Percentiles rank a stretch among this genome's conserved stretches.
Evolutionary conservation across 495 filamentous ascomycete genomes (phyloP).

Genomic region (Daldinia vernicosa): DNA sequence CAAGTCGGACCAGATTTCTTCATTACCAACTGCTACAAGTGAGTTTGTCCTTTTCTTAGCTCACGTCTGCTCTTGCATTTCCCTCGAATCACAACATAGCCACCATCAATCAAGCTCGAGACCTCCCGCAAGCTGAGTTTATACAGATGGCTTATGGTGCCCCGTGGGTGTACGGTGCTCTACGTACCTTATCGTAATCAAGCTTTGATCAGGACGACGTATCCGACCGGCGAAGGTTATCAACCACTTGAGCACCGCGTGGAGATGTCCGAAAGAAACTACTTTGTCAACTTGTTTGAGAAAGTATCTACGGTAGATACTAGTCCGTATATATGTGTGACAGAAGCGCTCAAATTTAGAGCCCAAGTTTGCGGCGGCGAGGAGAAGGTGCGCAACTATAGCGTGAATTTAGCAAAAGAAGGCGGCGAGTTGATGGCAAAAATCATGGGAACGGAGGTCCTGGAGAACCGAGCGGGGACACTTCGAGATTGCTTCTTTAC

Average conservation of each 20-base stretch:
- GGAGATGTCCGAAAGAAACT: conserved; percentile 25
- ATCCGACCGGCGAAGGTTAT: conserved; percentile 74
- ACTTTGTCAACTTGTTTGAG: conserved; percentile 73
- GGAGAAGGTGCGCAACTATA: conserved; percentile 68
- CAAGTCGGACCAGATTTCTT: conserved; percentile 76
- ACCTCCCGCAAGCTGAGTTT: conserved; percentile 66
- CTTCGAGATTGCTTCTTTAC: conserved; percentile 58
- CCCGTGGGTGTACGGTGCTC: conserved; percentile 77
- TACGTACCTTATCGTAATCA: conserved; percentile 80
- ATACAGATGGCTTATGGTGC: conserved; percentile 81
- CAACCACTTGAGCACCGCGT: conserved; percentile 29
- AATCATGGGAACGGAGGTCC: conserved; percentile 71
- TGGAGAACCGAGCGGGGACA: conserved; percentile 60
- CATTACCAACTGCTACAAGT: conserved; percentile 83
- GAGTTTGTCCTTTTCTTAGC: conserved; percentile 67
- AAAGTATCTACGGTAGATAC: conserved; percentile 77
- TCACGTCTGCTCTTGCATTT: neutral
- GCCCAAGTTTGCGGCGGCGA: conserved; percentile 77
- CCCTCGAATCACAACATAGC: neutral
- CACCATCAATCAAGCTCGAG: conserved; percentile 64
- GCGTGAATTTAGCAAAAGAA: conserved; percentile 60
- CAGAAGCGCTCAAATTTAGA: conserved; percentile 73
- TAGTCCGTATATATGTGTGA: conserved; percentile 70
- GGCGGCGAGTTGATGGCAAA: conserved; percentile 66
- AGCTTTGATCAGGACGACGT: conserved; percentile 70